Percentiles rank a stretch among this genome's conserved stretches.
Evolutionary conservation across 257 asterid genomes (phyloP).

Genomic region (Solanum commersonii): DNA sequence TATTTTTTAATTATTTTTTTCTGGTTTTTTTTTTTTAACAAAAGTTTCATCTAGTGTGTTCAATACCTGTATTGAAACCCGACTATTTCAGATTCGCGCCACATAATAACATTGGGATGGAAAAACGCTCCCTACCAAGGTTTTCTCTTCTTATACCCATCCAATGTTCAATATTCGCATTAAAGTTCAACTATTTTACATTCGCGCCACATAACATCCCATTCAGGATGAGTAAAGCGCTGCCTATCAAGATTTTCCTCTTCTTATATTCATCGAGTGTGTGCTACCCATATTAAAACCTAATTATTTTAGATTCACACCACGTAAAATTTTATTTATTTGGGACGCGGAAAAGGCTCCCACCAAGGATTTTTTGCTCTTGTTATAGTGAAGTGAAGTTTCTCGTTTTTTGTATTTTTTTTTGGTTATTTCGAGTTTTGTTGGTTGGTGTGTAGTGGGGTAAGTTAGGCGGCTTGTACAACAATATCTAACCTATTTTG

Average conservation of each 20-base stretch:
- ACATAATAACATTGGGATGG: accelerated
- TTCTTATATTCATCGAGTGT: accelerated
- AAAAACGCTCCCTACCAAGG: neutral
- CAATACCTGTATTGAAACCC: accelerated
- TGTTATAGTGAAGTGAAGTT: neutral
- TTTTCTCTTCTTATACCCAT: neutral
- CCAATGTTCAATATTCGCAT: too few relatives aligned
- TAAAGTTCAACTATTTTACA: accelerated
- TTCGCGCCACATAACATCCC: too few relatives aligned
- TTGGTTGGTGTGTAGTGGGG: conserved; percentile 7
- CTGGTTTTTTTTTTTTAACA: too few relatives aligned
- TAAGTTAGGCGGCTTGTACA: neutral
- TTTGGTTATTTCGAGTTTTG: neutral
- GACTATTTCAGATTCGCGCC: accelerated
- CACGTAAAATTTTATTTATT: too few relatives aligned
- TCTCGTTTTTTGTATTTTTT: neutral
- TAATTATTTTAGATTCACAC: too few relatives aligned
- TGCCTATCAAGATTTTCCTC: too few relatives aligned
- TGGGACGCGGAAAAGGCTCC: neutral
- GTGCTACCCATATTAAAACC: too few relatives aligned
- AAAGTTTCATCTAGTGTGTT: too few relatives aligned
- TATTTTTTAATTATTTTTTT: too few relatives aligned
- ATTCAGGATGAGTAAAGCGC: too few relatives aligned
- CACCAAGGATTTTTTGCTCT: neutral
- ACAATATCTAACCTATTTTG: neutral